Percentiles rank a stretch among this genome's conserved stretches.
These are phyloP conservation scores for Plasmodium reichenowi DNA, from an alignment of 169 alveolate species.

Conservation along the genomic window DNA sequence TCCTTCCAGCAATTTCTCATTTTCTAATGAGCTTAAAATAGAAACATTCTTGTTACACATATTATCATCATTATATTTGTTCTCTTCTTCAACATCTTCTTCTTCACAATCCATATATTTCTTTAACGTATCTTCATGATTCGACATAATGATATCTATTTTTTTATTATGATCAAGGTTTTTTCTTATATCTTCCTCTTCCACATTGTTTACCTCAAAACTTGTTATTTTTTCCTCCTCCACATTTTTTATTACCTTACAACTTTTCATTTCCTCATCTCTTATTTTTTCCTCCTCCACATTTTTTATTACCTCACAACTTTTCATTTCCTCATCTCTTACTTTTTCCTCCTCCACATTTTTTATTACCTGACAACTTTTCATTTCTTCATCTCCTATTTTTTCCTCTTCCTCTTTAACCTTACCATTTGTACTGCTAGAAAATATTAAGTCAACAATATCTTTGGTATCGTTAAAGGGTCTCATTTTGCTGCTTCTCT, in stretches of 20 bases:
- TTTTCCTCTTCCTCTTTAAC: not conserved
- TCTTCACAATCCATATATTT: constrained; percentile 53
- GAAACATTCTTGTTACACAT: not conserved
- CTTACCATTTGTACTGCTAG: not conserved
- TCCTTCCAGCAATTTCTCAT: not conserved
- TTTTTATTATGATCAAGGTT: constrained; percentile 22
- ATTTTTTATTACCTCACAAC: too few species aligned
- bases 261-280: too few species aligned
- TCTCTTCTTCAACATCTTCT: constrained; percentile 16
- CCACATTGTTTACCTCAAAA: too few species aligned
- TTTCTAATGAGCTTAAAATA: not conserved
- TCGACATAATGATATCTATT: constrained; percentile 67
- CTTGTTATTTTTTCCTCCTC: not conserved
- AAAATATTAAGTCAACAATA: constrained; percentile 36
- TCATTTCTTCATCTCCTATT: not conserved
- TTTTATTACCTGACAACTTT: not conserved
- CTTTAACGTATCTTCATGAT: constrained; percentile 45
- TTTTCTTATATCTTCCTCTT: not conserved
- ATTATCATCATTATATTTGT: not conserved
- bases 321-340: too few species aligned
- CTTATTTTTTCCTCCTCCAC: too few species aligned
- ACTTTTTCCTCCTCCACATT: not conserved
- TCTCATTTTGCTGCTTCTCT: not conserved
- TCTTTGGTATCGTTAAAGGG: constrained; percentile 28
- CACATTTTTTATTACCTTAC: too few species aligned